A percentile compares a stretch with the other conserved stretches of the same genome.
phyloP scores from a whole-genome alignment of 495 filamentous ascomycete species.

The Penicillium cinerascens region DNA sequence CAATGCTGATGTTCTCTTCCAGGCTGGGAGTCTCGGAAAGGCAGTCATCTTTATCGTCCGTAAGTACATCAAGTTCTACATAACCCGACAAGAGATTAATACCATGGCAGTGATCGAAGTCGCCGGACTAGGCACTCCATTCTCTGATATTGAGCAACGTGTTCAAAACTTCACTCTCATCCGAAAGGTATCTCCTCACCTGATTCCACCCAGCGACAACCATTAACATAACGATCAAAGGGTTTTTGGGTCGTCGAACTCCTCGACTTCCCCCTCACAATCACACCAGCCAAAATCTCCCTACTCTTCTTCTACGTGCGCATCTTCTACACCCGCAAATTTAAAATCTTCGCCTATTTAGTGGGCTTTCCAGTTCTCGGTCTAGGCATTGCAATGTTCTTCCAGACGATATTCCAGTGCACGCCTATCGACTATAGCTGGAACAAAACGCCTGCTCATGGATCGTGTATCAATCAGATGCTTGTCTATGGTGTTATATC shows the following conservation, averaged over 20 bases:
- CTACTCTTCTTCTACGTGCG: slow-evolving; percentile 44
- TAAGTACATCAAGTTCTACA: not conserved
- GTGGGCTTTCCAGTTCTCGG: slow-evolving; percentile 26
- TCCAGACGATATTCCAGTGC: slow-evolving; percentile 32
- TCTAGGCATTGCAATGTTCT: slow-evolving; percentile 24
- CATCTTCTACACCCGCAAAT: slow-evolving; percentile 30
- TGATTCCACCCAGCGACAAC: not conserved
- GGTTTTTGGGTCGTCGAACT: slow-evolving; percentile 9
- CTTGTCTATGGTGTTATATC: slow-evolving; percentile 29
- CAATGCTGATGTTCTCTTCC: not conserved
- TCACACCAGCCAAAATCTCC: slow-evolving; percentile 17
- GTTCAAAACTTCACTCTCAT: not conserved
- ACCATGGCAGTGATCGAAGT: slow-evolving; percentile 2
- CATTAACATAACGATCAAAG: not conserved
- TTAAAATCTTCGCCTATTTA: slow-evolving; percentile 28
- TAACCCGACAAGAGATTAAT: not conserved
- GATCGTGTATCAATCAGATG: slow-evolving; percentile 28
- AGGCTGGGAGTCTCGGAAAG: slow-evolving; percentile 10
- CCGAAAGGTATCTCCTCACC: slow-evolving; percentile 5
- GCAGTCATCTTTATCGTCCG: slow-evolving; percentile 12
- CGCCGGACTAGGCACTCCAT: slow-evolving; percentile 7
- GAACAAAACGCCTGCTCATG: slow-evolving; percentile 18
- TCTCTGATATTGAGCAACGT: not conserved
- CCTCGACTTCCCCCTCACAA: slow-evolving; percentile 13
- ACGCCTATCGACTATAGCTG: slow-evolving; percentile 29